phyloP scores from a whole-genome alignment of 164 flowering plant genomes.

The Dillenia turbinata region DNA sequence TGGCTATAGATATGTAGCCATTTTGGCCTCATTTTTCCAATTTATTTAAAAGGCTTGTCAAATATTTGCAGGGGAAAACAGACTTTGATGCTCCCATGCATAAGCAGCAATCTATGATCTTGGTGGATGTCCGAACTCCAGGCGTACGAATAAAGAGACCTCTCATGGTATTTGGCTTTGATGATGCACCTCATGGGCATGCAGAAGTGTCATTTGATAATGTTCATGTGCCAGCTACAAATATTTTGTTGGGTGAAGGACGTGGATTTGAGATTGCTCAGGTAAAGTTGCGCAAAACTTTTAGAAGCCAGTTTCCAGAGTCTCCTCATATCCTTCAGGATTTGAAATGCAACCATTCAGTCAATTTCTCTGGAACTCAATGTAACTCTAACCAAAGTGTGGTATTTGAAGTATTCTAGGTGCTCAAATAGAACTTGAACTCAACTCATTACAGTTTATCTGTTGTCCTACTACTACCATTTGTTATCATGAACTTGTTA shows the following conservation, averaged over 20 bases:
- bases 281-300: slow-evolving; percentile 28
- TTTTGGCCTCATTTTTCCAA: neutral
- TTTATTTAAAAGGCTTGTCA: slow-evolving; percentile 3
- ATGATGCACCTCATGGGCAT: slow-evolving; percentile 99
- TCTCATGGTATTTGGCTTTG: slow-evolving; percentile 87
- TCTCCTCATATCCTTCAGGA: no score
- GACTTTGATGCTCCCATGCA: slow-evolving; percentile 71
- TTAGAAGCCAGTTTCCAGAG: neutral
- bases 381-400: no score
- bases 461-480: no score
- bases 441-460: no score
- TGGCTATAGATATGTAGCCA: neutral
- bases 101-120: slow-evolving; percentile 95
- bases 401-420: no score
- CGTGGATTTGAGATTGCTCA: slow-evolving; percentile 99
- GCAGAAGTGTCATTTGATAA: slow-evolving; percentile 82
- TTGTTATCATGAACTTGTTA: no score
- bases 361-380: no score
- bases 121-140: slow-evolving; percentile 77
- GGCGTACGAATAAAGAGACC: slow-evolving; percentile 78
- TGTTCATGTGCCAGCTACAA: slow-evolving; percentile 75
- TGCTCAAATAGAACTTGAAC: no score
- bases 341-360: no score
- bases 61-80: slow-evolving; percentile 81
- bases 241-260: slow-evolving; percentile 92